Evolutionary conservation across 75 land plant genomes (phyloP).

Genomic region (Chamaecyparis obtusa): DNA sequence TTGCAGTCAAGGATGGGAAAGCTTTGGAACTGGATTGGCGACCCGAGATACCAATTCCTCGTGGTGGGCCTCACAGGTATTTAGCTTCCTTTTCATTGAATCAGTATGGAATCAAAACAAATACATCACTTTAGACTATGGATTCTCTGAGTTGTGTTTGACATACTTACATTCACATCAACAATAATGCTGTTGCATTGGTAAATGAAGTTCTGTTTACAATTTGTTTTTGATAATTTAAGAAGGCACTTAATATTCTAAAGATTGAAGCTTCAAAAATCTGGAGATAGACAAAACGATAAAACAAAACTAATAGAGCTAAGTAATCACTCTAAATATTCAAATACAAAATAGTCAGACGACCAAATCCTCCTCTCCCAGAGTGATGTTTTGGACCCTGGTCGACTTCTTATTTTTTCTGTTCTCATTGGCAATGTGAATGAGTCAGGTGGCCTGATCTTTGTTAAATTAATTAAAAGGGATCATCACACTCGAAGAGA

Average conservation of each 20-base stretch:
- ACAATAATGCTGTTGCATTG: background rate
- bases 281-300: background rate
- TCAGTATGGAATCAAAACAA: background rate
- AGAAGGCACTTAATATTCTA: background rate
- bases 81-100: constrained; percentile 8
- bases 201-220: background rate
- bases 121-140: background rate
- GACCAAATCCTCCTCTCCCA: background rate
- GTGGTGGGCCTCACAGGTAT: constrained; percentile 97
- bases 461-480: too few relatives aligned
- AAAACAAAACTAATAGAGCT: background rate
- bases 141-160: background rate
- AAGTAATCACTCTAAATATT: background rate
- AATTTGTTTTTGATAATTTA: too few relatives aligned
- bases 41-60: constrained; percentile 84
- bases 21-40: constrained; percentile 81
- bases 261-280: background rate
- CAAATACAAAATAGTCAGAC: background rate
- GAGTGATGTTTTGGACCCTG: background rate
- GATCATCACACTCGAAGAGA: too few relatives aligned
- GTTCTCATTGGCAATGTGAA: background rate
- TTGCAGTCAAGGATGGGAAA: constrained; percentile 87
- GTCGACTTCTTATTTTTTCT: background rate
- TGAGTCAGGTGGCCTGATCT: background rate
- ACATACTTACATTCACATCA: background rate